phyloP scores from a whole-genome alignment of 257 asterid genomes.

The Lithospermum erythrorhizon region DNA sequence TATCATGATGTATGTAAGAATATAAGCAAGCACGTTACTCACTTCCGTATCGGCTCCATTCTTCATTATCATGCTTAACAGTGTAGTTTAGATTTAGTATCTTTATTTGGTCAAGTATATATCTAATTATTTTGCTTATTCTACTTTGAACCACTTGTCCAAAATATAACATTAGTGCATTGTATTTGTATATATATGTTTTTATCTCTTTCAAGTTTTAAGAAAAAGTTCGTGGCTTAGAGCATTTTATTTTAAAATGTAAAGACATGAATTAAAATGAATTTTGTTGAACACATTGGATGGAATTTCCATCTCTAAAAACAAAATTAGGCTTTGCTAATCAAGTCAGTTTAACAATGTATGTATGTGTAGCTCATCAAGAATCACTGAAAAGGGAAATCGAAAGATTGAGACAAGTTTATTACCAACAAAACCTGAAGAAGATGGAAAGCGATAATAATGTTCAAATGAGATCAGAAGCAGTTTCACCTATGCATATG shows the following conservation, averaged over 20 bases:
- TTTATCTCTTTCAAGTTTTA: too few species aligned
- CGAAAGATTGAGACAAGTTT: slow-evolving; percentile 75
- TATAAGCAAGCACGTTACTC: not conserved
- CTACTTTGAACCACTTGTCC: too few species aligned
- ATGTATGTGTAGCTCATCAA: slow-evolving; percentile 79
- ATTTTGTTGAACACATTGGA: too few species aligned
- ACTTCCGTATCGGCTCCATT: not conserved
- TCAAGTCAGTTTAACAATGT: not conserved
- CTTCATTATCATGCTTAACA: not conserved
- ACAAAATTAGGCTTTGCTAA: not conserved
- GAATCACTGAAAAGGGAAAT: slow-evolving; percentile 92
- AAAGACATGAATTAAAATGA: too few species aligned
- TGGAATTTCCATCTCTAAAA: not conserved
- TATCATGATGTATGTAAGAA: not conserved
- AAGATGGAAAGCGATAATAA: slow-evolving; percentile 44
- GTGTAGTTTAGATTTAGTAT: not conserved
- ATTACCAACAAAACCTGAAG: slow-evolving; percentile 60
- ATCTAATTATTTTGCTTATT: too few species aligned
- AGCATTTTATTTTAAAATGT: too few species aligned
- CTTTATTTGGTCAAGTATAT: not conserved
- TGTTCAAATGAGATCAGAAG: slow-evolving; percentile 31
- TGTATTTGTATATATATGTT: too few species aligned
- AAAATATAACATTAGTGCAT: too few species aligned
- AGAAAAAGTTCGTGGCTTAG: too few species aligned
- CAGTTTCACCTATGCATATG: slow-evolving; percentile 24